Base-by-base conservation (phyloP, 257 asterid genomes). In the Ligustrum vulgare region DNA sequence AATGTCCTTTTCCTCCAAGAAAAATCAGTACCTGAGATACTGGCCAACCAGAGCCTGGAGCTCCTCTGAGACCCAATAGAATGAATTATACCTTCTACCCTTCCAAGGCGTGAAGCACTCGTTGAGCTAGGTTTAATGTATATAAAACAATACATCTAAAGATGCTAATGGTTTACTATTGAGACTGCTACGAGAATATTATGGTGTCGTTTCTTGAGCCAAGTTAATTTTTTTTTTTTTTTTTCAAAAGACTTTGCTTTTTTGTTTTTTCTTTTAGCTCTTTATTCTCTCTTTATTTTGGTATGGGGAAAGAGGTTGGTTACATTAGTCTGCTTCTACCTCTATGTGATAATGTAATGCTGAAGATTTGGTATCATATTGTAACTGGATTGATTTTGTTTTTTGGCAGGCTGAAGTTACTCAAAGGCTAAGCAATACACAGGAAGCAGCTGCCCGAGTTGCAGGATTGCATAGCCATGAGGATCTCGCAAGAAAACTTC, bases 401-500 rank as follows among this genome's bases (percentile, higher is more conserved):
- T 60, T 68, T 65, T 69, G 74, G 77, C 86, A 92, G 98, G 96
- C 98, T 54, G 96, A 87, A 85, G 93, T 83, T 62, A 92, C 97
- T 67, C 98, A 92, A 51, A 86, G 96, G 80, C 87, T 89, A 65
- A 84, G 85, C 87, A 87, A 87, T 79, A 35, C 82, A 34, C 85
- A 84, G 71, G 87, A 79, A 58, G 81, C 82, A 10, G 82, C 91
- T 43, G 79, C 79, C 63, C 80, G 79, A 82, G 76, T 74, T 78
- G 71, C 77, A 76, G 92, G 90, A 74, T 71, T 84, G 77, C 92
- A 84, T 79, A 90, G 91, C 82, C 98, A 90, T 72, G 96, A 86
- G 74, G 96, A 90, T 80, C 96, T 90, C 82, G 98, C 96, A 28
- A 90, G 87, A 86, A 90, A 84, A 79, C 93, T 90, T 72, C 89